Evolutionary conservation across 345 rosid genomes (phyloP), one percentile per base, ranked within the genome.

Genomic region (Citrus maxima): DNA sequence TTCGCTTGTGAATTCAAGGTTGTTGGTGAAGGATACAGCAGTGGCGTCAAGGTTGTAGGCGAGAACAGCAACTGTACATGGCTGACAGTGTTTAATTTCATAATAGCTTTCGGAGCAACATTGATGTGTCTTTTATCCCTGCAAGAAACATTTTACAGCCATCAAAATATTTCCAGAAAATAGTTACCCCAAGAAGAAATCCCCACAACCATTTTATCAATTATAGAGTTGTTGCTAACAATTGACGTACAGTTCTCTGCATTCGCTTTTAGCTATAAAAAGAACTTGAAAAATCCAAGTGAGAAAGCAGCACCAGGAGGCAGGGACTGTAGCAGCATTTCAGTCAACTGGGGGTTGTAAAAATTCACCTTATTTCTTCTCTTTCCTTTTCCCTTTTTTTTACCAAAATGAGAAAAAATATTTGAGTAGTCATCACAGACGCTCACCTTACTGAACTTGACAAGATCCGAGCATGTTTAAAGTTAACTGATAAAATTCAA

Each of bases 11-110:
- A 84, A 90, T 61, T 90, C 85, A 1, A 80, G 79, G 80, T 75
- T 89, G 66, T 40, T 88, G 60, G 93, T 87, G 75, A 91, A 93
- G 51, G 84, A 89, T 18, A 13, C 89, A 84, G 89, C 91, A 24
- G 87, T 79, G 76, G 88, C 81, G 85, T 89, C 42, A 65, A 82
- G 61, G 92, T 83, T 46, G 51, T 46, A 12, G 4, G 18, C 4
- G 18, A 46, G 51, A 46, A 46, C 51, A 46, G 18, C 5, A 61
- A 13, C 18, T 1, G 32, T 24, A 27, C 27, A 4, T 9, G 66
- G 66, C 4, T 24, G 13, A 27, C 66, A 25, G 19, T 27, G 32
- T n/a, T 24, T 61, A 61, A 13, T 61, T 61, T 28, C 66, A 27
- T 61, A n/a, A n/a, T 61, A 27, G 6, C 13, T 7, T 24, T 61